phyloP scores from a whole-genome alignment of 345 rosid genomes.

The Moricandia moricandioides region DNA sequence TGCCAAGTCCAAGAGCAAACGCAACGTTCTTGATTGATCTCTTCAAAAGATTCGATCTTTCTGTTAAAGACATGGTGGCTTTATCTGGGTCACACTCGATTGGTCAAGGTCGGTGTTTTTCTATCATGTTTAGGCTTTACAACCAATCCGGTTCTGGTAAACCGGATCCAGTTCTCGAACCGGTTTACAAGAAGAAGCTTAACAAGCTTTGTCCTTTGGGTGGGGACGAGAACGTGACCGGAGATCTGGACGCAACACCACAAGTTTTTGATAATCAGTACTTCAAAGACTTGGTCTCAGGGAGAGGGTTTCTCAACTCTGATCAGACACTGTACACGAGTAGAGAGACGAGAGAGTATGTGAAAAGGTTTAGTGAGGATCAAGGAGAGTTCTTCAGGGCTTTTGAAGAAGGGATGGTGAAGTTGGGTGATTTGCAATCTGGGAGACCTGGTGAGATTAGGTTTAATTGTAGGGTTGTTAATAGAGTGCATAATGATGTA shows the following conservation, averaged over 20 bases:
- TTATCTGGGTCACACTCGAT: constrained; percentile 96
- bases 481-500: constrained; percentile 37
- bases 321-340: constrained; percentile 73
- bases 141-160: constrained; percentile 71
- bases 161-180: constrained; percentile 64
- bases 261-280: constrained; percentile 64
- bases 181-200: constrained; percentile 51
- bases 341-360: constrained; percentile 53
- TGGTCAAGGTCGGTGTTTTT: constrained; percentile 86
- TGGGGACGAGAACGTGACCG: constrained; percentile 71
- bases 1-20: constrained; percentile 92
- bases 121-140: constrained; percentile 78
- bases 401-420: constrained; percentile 74
- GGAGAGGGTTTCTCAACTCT: constrained; percentile 88
- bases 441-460: constrained; percentile 73
- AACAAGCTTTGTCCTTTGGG: constrained; percentile 63
- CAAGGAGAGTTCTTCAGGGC: constrained; percentile 58
- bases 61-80: constrained; percentile 75
- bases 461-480: constrained; percentile 61
- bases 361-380: constrained; percentile 48
- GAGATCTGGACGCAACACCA: constrained; percentile 73
- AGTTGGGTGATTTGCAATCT: constrained; percentile 80
- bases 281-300: constrained; percentile 76
- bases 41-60: constrained; percentile 59
- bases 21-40: constrained; percentile 63